Percentiles rank a stretch among this genome's conserved stretches.
Conservation (phyloP, 1,284 basidiomycete genomes). For the Ustanciosporium gigantosporum region DNA sequence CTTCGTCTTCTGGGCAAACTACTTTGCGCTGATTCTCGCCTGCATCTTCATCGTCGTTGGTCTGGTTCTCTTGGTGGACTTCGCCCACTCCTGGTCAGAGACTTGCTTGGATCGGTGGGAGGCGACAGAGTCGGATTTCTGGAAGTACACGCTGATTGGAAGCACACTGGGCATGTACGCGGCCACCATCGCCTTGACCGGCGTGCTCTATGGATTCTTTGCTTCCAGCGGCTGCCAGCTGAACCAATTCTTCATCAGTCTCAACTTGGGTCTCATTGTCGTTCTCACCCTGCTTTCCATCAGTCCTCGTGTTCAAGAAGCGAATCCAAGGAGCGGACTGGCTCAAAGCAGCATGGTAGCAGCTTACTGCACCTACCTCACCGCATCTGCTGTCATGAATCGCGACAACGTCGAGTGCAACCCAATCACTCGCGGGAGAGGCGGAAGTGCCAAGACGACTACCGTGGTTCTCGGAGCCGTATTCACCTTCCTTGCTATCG, state of each 20-base stretch:
- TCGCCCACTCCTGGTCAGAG: slow-evolving; percentile 97
- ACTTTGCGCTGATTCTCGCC: slow-evolving; percentile 84
- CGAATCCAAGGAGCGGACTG: slow-evolving; percentile 90
- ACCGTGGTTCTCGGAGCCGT: slow-evolving; percentile 87
- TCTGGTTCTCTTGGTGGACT: slow-evolving; percentile 95
- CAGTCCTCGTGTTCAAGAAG: slow-evolving; percentile 84
- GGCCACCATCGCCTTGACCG: slow-evolving; percentile 79
- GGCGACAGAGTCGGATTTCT: slow-evolving; percentile 77
- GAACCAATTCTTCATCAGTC: slow-evolving; percentile 93
- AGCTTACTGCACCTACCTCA: slow-evolving; percentile 94
- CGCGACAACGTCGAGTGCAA: slow-evolving; percentile 84
- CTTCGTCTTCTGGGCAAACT: slow-evolving; percentile 96
- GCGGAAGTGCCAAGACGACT: slow-evolving; percentile 76
- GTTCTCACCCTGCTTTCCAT: slow-evolving; percentile 82
- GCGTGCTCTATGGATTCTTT: slow-evolving; percentile 89
- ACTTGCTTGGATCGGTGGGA: slow-evolving; percentile 96
- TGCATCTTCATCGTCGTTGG: slow-evolving; percentile 92
- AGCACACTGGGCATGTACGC: slow-evolving; percentile 89
- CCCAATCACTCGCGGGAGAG: slow-evolving; percentile 72
- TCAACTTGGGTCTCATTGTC: slow-evolving; percentile 82
- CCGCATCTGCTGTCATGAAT: slow-evolving; percentile 91
- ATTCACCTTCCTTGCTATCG: slow-evolving; percentile 97
- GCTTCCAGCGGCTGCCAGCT: slow-evolving; percentile 81
- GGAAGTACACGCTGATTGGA: slow-evolving; percentile 94
- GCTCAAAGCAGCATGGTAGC: slow-evolving; percentile 96